These are phyloP conservation scores for Aspergillus ochraceus DNA, from an alignment of 2,329 filamentous ascomycete species.

Conservation along the genomic window DNA sequence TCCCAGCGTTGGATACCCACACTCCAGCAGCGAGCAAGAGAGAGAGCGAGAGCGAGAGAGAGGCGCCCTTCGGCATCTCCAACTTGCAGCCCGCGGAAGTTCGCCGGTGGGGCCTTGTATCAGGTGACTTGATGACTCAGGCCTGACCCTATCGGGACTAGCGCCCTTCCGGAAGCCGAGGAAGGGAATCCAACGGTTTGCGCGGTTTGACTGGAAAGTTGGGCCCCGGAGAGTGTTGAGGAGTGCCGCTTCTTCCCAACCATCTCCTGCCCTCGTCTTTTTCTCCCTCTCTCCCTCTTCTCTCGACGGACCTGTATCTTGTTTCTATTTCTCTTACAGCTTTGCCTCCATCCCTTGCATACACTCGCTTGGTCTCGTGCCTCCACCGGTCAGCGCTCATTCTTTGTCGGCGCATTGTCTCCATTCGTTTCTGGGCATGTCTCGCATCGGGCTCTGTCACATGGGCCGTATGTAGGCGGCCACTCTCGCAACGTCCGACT, in stretches of 20 bases:
- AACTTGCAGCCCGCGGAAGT: constrained; percentile 7
- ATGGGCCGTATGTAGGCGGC: constrained; percentile 37
- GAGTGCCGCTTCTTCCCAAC: neutral
- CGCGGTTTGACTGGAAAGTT: constrained; percentile 2
- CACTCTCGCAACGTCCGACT: constrained; percentile 18
- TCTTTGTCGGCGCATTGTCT: neutral
- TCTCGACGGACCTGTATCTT: neutral
- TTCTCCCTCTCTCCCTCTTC: neutral
- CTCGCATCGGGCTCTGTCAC: constrained; percentile 30
- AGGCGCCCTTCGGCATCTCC: neutral
- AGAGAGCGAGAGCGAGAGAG: neutral
- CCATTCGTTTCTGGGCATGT: neutral
- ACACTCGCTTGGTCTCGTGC: constrained; percentile 7
- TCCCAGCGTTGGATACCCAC: constrained; percentile 42
- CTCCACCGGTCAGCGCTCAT: neutral
- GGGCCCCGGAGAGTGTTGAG: constrained; percentile 16
- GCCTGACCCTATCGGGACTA: constrained; percentile 1
- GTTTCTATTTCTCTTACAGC: neutral
- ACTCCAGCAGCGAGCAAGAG: constrained; percentile 6
- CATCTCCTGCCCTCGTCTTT: neutral
- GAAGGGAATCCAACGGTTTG: constrained; percentile 6
- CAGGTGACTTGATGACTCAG: constrained; percentile 6
- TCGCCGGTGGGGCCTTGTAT: neutral
- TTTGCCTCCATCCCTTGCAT: neutral
- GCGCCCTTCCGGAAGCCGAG: constrained; percentile 6